Percentiles rank a stretch among this genome's conserved stretches.
Evolutionary conservation across 441 rosid species (phyloP).

Genomic region (Euphorbia corollata): DNA sequence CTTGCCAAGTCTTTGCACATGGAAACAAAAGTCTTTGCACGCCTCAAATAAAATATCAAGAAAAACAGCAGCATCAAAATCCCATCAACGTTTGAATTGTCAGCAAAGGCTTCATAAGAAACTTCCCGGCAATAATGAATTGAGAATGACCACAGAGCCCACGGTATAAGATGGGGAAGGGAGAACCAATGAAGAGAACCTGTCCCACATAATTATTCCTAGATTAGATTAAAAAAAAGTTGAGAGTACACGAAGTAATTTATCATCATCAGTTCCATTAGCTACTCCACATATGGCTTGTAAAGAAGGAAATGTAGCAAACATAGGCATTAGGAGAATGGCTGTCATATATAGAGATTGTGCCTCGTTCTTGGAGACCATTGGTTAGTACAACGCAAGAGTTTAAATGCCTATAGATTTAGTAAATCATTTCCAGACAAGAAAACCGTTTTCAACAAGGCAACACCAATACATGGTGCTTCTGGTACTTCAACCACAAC

Average conservation of each 20-base stretch:
- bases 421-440: neutral
- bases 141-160: neutral
- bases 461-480: neutral
- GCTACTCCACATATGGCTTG: neutral
- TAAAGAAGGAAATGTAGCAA: neutral
- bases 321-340: neutral
- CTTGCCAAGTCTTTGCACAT: neutral
- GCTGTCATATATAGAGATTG: neutral
- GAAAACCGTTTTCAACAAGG: neutral
- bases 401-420: neutral
- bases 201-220: neutral
- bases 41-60: neutral
- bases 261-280: neutral
- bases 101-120: neutral
- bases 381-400: neutral
- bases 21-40: conserved; percentile 2
- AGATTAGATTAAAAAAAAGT: neutral
- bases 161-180: neutral
- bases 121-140: neutral
- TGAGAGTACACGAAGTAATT: neutral
- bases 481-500: neutral
- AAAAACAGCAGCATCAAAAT: neutral
- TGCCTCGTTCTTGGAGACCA: neutral
- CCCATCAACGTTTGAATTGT: neutral
- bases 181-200: neutral